Evolutionary conservation across 192 early-diverging fungal genomes (phyloP).

Genomic region (Jimgerdemannia flammicorona): DNA sequence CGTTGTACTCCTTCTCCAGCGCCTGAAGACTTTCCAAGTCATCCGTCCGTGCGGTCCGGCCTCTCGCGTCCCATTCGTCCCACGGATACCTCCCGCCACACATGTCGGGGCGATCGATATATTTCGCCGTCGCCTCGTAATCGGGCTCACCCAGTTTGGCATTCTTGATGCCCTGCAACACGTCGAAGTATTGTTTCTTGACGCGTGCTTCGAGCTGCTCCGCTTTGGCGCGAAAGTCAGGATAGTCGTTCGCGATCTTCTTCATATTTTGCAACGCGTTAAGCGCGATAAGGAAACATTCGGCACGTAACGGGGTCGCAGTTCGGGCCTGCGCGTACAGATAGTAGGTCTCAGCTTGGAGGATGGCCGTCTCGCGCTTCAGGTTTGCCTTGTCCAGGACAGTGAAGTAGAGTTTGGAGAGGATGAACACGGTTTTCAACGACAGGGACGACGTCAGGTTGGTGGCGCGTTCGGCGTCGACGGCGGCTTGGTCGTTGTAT

Average conservation of each 20-base stretch:
- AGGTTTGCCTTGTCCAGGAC: neutral
- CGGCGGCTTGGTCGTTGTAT: neutral
- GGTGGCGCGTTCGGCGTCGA: neutral
- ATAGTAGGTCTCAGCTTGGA: neutral
- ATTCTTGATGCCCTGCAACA: neutral
- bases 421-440: neutral
- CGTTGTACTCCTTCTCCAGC: neutral
- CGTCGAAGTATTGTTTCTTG: neutral
- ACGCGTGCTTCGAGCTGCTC: neutral
- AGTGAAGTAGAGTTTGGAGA: neutral
- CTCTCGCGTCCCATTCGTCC: neutral
- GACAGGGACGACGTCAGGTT: neutral
- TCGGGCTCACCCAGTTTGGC: neutral
- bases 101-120: neutral
- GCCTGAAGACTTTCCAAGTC: neutral
- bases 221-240: neutral
- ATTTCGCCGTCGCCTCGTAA: neutral
- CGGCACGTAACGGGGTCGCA: neutral
- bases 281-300: neutral
- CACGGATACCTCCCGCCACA: neutral
- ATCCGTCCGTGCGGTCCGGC: neutral
- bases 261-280: neutral
- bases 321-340: neutral
- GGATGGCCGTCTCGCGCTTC: neutral
- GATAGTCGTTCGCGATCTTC: neutral